Base-by-base conservation (phyloP, 2,329 filamentous ascomycete species). In the Phyllosticta citrichinensis region DNA sequence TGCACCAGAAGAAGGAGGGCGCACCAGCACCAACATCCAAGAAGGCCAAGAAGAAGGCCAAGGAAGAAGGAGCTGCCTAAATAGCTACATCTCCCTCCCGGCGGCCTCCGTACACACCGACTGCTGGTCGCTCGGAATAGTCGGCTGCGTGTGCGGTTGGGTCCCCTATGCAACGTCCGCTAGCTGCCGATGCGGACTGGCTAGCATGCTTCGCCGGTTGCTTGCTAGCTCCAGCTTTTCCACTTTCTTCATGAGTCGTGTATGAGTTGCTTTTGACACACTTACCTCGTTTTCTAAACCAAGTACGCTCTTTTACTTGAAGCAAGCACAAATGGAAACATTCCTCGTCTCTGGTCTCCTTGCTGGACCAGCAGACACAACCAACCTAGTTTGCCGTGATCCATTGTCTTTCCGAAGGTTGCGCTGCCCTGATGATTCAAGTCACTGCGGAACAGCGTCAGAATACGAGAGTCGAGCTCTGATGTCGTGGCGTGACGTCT, bases 1-100 rank as follows among this genome's bases (percentile, higher is more conserved):
- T 97, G 65, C 91, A 94, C 76, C 88, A 93, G 73, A 87, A 87
- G 75, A 87, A 86, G 75, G 82, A 87, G 68, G 84, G 84, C 63
- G 81, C 82, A 9, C 62, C 67, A 30, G 17, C 57, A 55, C 68
- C 68, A 24, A 67, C 68, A 54, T 67, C 68, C 64, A 73, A 74
- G 70, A 70, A 69, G 67, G 74, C 74, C 70, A 72, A 72, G 67
- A 71, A 71, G 66, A 71, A 71, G 66, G 27, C 30, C 35, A 68
- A 68, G 63, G 67, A 69, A 64, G 67, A 62, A 60, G 67, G 67
- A 59, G 52, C 33, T n/a, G 59, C 59, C 54, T 56, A 56, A 20
- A 53, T 24, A 40, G n/a, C 58, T 11, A 11, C 52, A 8, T 25
- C 17, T 20, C 30, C 17, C 14, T n/a, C 17, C 6, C 14, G 40